Evolutionary conservation across 768 basidiomycete species (phyloP).

Genomic region (Lepiota subincarnata): DNA sequence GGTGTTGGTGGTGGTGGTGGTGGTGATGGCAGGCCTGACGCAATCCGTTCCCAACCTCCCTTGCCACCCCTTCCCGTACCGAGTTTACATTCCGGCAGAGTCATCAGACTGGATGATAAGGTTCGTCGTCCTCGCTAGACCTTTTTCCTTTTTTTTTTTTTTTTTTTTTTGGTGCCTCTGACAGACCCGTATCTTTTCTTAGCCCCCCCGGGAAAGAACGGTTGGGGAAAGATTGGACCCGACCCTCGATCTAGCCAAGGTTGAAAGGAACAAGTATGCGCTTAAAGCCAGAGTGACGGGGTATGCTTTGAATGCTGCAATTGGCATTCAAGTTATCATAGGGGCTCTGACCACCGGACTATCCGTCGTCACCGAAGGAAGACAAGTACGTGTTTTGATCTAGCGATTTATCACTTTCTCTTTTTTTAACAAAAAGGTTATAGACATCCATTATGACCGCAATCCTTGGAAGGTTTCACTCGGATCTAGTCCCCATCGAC

Average conservation of each 20-base stretch:
- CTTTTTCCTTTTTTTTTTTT: no score
- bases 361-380: constrained; percentile 36
- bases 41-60: no score
- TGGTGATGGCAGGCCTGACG: no score
- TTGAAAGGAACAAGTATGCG: constrained; percentile 46
- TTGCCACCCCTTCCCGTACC: no score
- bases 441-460: constrained; percentile 34
- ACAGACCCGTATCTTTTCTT: not conserved
- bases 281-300: constrained; percentile 40
- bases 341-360: constrained; percentile 67
- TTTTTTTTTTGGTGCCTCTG: no score
- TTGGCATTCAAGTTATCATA: constrained; percentile 58
- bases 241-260: constrained; percentile 44
- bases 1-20: no score
- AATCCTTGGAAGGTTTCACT: constrained; percentile 29
- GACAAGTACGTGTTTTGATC: constrained; percentile 28
- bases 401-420: no score
- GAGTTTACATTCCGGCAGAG: no score
- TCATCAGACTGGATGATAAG: no score
- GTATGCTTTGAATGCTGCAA: constrained; percentile 42
- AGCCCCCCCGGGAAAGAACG: constrained; percentile 25
- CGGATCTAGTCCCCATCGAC: not conserved
- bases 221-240: constrained; percentile 51
- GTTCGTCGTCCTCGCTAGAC: no score
- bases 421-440: not conserved